Conservation (phyloP, 2,329 filamentous ascomycete species). For the Domatiomyces catenatus region DNA sequence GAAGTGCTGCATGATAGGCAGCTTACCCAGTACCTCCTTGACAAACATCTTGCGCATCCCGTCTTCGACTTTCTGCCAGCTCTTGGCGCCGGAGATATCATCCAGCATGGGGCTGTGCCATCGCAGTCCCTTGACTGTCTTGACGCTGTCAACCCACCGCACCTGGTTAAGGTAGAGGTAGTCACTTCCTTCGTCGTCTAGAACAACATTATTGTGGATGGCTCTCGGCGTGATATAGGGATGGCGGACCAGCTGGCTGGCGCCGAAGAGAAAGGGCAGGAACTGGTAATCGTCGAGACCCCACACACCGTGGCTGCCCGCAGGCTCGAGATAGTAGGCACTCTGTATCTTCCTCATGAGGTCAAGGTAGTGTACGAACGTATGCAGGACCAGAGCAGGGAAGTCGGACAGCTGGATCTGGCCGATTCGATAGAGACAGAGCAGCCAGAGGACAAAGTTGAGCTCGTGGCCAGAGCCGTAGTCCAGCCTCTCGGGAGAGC, state of each 20-base stretch:
- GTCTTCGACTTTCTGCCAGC: constrained; percentile 79
- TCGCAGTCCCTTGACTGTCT: constrained; percentile 81
- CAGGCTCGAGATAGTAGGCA: constrained; percentile 92
- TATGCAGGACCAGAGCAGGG: constrained; percentile 54
- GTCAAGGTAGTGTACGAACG: constrained; percentile 68
- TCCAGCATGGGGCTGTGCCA: constrained; percentile 99
- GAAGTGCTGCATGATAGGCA: constrained; percentile 98
- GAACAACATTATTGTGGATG: constrained; percentile 74
- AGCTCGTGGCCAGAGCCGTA: constrained; percentile 96
- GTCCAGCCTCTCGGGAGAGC: constrained; percentile 75
- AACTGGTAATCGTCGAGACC: constrained; percentile 96
- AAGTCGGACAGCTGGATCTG: constrained; percentile 53
- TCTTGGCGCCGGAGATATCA: constrained; percentile 81
- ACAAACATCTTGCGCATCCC: constrained; percentile 97
- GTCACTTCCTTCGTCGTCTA: constrained; percentile 72
- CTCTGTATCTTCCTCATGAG: constrained; percentile 80
- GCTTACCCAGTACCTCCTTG: constrained; percentile 76
- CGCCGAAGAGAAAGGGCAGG: constrained; percentile 85
- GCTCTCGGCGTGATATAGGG: constrained; percentile 60
- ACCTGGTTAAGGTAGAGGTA: constrained; percentile 90
- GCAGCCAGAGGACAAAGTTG: constrained; percentile 90
- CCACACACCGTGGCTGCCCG: constrained; percentile 95
- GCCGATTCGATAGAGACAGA: constrained; percentile 74
- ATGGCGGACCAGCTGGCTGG: constrained; percentile 75
- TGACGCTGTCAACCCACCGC: constrained; percentile 85